Percentiles rank a stretch among this genome's conserved stretches.
Conservation (phyloP, 768 basidiomycete species). For the Collybiopsis confluens region DNA sequence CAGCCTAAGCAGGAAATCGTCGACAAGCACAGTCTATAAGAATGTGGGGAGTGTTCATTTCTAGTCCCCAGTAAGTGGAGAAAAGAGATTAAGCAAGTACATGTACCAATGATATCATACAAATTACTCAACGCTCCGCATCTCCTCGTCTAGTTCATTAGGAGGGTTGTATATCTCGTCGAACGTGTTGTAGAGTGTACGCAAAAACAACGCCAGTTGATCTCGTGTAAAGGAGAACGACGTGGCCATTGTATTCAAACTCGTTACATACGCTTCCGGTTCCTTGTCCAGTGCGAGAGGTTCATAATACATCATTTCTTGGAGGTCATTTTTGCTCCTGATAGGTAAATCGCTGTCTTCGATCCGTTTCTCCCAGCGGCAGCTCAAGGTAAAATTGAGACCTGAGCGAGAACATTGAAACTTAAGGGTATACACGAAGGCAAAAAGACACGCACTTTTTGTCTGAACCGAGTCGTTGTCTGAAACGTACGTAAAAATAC, state of each 20-base stretch:
- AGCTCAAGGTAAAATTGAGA: constrained; percentile 55
- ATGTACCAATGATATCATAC: too few relatives aligned
- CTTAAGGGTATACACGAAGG: constrained; percentile 5
- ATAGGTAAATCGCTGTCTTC: constrained; percentile 25
- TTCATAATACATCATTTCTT: constrained; percentile 52
- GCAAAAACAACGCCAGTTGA: constrained; percentile 66
- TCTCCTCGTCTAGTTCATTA: constrained; percentile 21
- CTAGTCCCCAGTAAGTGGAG: too few relatives aligned
- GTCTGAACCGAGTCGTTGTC: constrained; percentile 21
- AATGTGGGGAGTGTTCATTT: too few relatives aligned
- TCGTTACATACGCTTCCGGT: constrained; percentile 46
- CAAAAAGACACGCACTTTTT: constrained; percentile 29
- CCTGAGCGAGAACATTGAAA: constrained; percentile 30
- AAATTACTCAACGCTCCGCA: constrained; percentile 18
- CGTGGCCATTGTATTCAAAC: constrained; percentile 55
- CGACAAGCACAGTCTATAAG: too few relatives aligned
- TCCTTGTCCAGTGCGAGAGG: constrained; percentile 67
- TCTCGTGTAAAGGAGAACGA: constrained; percentile 66
- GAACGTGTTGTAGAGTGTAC: constrained; percentile 53
- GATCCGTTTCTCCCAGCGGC: constrained; percentile 36
- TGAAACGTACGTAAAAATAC: constrained; percentile 58
- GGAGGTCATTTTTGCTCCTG: constrained; percentile 33
- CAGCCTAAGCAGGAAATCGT: too few relatives aligned
- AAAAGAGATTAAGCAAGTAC: too few relatives aligned
- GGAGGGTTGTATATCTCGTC: constrained; percentile 25